Evolutionary conservation across 2,329 filamentous ascomycete species (phyloP).

Genomic region (Aureobasidium mangrovei): DNA sequence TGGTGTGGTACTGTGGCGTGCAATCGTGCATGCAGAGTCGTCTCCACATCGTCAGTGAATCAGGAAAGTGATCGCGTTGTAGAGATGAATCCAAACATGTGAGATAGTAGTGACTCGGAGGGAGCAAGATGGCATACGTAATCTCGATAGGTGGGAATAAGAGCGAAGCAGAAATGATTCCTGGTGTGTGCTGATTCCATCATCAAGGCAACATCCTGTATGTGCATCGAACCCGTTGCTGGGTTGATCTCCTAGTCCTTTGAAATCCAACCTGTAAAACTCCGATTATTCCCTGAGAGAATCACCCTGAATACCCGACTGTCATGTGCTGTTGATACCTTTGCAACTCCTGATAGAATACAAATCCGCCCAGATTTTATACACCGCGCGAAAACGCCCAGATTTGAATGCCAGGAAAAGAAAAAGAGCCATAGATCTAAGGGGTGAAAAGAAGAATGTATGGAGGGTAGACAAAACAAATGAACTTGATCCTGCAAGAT

Average conservation of each 20-base stretch:
- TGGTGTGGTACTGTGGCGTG: background rate
- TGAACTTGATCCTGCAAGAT: background rate
- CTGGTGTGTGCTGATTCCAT: background rate
- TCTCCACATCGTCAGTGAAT: constrained; percentile 2
- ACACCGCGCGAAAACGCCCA: background rate
- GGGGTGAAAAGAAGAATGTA: background rate
- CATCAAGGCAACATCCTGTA: background rate
- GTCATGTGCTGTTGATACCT: constrained; percentile 8
- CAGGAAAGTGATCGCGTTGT: background rate
- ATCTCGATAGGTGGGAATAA: background rate
- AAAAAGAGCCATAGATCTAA: background rate
- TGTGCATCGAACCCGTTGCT: background rate
- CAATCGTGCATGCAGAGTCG: background rate
- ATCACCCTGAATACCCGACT: background rate
- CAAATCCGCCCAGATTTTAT: background rate
- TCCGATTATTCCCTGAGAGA: background rate
- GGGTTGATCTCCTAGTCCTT: background rate
- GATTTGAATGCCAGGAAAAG: background rate
- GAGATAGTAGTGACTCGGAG: background rate
- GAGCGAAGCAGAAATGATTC: background rate
- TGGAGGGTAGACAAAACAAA: no score
- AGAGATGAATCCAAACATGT: background rate
- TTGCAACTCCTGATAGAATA: background rate
- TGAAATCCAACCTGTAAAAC: background rate
- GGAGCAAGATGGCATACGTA: background rate